A percentile compares a stretch with the other conserved stretches of the same genome.
phyloP scores from a whole-genome alignment of 139 green algal species.

The Closterium sp. region DNA sequence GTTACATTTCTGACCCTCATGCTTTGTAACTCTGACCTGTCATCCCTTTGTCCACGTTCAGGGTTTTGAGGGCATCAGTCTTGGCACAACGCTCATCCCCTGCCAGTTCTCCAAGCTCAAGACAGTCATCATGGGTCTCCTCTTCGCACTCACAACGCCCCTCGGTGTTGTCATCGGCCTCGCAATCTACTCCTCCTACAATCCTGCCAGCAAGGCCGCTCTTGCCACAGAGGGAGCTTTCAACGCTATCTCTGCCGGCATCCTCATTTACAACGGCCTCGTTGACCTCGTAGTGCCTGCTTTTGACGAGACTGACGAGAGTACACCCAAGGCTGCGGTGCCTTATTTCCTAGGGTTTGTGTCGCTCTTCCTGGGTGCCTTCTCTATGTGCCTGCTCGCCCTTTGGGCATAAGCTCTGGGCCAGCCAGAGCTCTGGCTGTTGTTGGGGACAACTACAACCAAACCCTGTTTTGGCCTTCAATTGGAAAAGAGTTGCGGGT shows the following conservation, averaged over 20 bases:
- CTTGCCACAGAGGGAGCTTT: slow-evolving; percentile 26
- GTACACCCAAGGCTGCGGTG: not conserved
- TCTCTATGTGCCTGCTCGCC: slow-evolving; percentile 24
- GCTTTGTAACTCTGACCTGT: no score
- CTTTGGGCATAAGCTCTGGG: slow-evolving; percentile 13
- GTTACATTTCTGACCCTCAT: no score
- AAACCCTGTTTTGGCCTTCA: no score
- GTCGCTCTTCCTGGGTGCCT: not conserved
- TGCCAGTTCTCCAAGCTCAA: not conserved
- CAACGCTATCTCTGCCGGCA: slow-evolving; percentile 27
- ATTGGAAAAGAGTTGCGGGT: no score
- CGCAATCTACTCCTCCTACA: slow-evolving; percentile 8
- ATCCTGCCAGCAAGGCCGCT: not conserved
- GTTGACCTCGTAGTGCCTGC: slow-evolving; percentile 42
- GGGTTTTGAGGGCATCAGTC: slow-evolving; percentile 52
- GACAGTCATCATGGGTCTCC: not conserved
- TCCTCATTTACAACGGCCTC: slow-evolving; percentile 47
- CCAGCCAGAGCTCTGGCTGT: not conserved
- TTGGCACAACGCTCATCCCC: slow-evolving; percentile 42
- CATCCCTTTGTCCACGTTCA: not conserved
- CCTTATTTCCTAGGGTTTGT: slow-evolving; percentile 1
- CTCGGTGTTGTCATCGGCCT: slow-evolving; percentile 31
- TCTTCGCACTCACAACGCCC: slow-evolving; percentile 28
- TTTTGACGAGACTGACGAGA: slow-evolving; percentile 14
- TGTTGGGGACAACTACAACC: not conserved